Conservation (phyloP, 371 early-diverging fungal genomes). For the Umbelopsis sp. region DNA sequence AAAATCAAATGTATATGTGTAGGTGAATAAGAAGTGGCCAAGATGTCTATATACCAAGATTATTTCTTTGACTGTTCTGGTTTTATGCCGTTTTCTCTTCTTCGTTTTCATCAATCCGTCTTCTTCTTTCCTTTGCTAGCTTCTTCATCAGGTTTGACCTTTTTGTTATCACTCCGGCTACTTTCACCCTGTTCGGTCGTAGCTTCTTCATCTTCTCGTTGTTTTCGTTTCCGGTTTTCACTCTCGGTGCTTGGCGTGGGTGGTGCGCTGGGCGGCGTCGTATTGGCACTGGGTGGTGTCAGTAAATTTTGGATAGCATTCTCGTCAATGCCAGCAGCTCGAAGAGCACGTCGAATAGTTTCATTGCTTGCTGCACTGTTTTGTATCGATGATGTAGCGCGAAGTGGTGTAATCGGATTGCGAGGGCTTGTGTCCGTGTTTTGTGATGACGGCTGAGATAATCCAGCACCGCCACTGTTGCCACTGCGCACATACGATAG, state of each 20-base stretch:
- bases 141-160: slow-evolving; percentile 19
- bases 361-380: slow-evolving; percentile 11
- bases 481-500: slow-evolving; percentile 18
- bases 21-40: not conserved
- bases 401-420: slow-evolving; percentile 15
- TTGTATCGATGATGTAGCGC: slow-evolving; percentile 21
- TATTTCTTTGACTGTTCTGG: not conserved
- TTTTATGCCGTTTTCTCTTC: not conserved
- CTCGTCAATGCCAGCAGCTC: slow-evolving; percentile 9
- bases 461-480: not conserved
- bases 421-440: not conserved
- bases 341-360: slow-evolving; percentile 10
- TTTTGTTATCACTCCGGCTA: slow-evolving; percentile 10
- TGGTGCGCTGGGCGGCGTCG: not conserved
- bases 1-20: slow-evolving; percentile 14
- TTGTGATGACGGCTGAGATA: slow-evolving; percentile 6
- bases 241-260: not conserved
- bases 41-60: no score
- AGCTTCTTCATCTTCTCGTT: not conserved
- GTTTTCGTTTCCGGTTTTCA: slow-evolving; percentile 1
- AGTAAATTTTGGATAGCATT: not conserved
- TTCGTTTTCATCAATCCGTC: slow-evolving; percentile 23
- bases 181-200: not conserved
- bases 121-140: slow-evolving; percentile 33
- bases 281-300: slow-evolving; percentile 1